phyloP scores from a whole-genome alignment of 306 rosid species.

The Medicago arabica region DNA sequence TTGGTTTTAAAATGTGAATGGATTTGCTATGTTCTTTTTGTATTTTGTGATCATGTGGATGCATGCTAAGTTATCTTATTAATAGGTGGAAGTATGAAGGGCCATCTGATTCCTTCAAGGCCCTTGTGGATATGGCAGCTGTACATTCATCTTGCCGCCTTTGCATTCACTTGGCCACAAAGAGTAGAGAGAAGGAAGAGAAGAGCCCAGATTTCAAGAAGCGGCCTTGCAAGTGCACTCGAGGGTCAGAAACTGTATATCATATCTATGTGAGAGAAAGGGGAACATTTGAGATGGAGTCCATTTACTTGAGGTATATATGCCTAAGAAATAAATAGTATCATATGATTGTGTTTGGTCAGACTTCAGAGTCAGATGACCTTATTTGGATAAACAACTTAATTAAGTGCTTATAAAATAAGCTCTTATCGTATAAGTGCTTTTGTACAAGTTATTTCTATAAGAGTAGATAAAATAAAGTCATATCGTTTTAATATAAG shows the following conservation, averaged over 20 bases:
- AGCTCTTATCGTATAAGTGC: background rate
- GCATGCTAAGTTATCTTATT: slow-evolving; percentile 40
- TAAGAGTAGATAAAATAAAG: background rate
- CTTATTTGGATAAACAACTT: background rate
- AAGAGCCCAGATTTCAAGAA: slow-evolving; percentile 62
- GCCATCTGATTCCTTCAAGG: slow-evolving; percentile 95
- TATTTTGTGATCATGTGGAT: slow-evolving; percentile 32
- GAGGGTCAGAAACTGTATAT: slow-evolving; percentile 72
- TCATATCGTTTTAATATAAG: background rate
- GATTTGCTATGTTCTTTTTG: slow-evolving; percentile 26
- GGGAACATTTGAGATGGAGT: slow-evolving; percentile 85
- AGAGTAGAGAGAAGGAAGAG: slow-evolving; percentile 77
- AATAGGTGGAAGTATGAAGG: slow-evolving; percentile 97
- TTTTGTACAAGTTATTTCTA: background rate
- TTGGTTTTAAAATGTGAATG: slow-evolving; percentile 24
- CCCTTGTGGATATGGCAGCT: slow-evolving; percentile 98
- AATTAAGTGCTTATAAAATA: background rate
- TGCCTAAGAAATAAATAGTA: too few relatives aligned
- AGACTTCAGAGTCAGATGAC: background rate
- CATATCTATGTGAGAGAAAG: slow-evolving; percentile 88
- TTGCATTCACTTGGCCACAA: slow-evolving; percentile 92
- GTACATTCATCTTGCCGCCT: slow-evolving; percentile 99
- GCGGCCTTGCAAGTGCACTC: slow-evolving; percentile 90
- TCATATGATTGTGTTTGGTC: background rate
- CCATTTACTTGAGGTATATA: slow-evolving; percentile 86